These are phyloP conservation scores for Viridothelium virens DNA, from an alignment of 495 filamentous ascomycete genomes.

Conservation along the genomic window DNA sequence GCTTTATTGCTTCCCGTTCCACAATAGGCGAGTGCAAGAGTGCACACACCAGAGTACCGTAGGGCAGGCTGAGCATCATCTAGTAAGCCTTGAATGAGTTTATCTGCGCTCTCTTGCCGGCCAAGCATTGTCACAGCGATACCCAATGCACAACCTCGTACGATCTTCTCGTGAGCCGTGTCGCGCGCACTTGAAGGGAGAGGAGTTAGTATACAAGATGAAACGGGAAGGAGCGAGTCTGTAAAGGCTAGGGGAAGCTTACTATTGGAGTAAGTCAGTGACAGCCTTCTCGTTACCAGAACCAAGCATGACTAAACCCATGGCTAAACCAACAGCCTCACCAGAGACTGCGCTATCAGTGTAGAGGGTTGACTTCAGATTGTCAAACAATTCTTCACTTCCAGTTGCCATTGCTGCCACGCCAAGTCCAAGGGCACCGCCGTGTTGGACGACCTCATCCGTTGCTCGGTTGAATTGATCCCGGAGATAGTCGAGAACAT, in stretches of 20 bases:
- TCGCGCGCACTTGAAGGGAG: slow-evolving; percentile 59
- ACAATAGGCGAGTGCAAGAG: slow-evolving; percentile 95
- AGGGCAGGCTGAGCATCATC: slow-evolving; percentile 90
- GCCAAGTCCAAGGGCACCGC: slow-evolving; percentile 88
- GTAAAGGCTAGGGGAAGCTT: not conserved
- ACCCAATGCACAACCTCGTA: slow-evolving; percentile 86
- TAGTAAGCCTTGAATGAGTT: slow-evolving; percentile 84
- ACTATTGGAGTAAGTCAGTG: slow-evolving; percentile 90
- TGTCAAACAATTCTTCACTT: slow-evolving; percentile 81
- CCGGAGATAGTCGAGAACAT: slow-evolving; percentile 81
- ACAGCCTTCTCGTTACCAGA: slow-evolving; percentile 86
- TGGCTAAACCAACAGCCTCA: slow-evolving; percentile 88
- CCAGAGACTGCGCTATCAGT: slow-evolving; percentile 92
- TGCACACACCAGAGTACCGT: slow-evolving; percentile 97
- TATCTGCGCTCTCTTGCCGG: slow-evolving; percentile 88
- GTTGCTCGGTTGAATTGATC: slow-evolving; percentile 76
- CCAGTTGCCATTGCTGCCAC: slow-evolving; percentile 97
- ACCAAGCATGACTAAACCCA: slow-evolving; percentile 96
- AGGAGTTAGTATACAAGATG: not conserved
- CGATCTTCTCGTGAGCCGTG: slow-evolving; percentile 97
- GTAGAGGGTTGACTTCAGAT: slow-evolving; percentile 77
- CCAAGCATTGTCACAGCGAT: slow-evolving; percentile 99
- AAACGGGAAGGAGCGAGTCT: no score
- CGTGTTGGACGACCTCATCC: slow-evolving; percentile 95
- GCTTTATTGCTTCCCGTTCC: slow-evolving; percentile 98